Evolutionary conservation across 345 rosid species (phyloP).

Genomic region (Kandelia obovata): DNA sequence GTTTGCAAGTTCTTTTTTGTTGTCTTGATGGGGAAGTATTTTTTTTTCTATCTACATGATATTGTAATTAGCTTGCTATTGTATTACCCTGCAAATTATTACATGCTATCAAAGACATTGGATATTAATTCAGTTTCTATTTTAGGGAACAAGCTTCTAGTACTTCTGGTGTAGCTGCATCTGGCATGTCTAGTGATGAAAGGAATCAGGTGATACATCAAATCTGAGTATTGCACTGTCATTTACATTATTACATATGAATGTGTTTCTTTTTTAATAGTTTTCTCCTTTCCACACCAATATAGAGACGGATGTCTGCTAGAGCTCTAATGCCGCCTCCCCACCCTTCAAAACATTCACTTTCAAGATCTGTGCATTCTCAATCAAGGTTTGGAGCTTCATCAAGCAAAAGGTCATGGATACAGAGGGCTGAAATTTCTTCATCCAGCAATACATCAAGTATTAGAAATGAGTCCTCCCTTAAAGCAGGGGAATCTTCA

Average conservation of each 20-base stretch:
- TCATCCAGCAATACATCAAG: slow-evolving; percentile 43
- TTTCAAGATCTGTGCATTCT: slow-evolving; percentile 28
- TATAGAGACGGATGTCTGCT: slow-evolving; percentile 67
- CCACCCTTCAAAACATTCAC: slow-evolving; percentile 49
- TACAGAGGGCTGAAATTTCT: slow-evolving; percentile 51
- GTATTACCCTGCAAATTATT: neutral
- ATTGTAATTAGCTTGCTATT: neutral
- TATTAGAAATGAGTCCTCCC: slow-evolving; percentile 55
- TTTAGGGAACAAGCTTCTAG: slow-evolving; percentile 95
- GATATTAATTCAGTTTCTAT: neutral
- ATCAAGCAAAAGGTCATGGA: slow-evolving; percentile 47
- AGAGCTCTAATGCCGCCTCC: slow-evolving; percentile 97
- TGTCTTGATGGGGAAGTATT: no score
- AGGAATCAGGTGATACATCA: slow-evolving; percentile 67
- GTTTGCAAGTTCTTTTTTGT: no score
- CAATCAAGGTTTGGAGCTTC: slow-evolving; percentile 69
- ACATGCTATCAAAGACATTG: neutral
- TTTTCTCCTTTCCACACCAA: slow-evolving; percentile 16
- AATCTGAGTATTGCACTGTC: neutral
- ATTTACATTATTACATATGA: neutral
- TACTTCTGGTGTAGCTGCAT: slow-evolving; percentile 82
- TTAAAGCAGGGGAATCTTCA: slow-evolving; percentile 42
- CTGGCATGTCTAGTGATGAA: slow-evolving; percentile 97
- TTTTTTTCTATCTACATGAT: neutral
- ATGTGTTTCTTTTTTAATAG: neutral